A percentile compares a stretch with the other conserved stretches of the same genome.
Evolutionary conservation across 495 filamentous ascomycete species (phyloP).

Genomic region (Tuber aestivum): DNA sequence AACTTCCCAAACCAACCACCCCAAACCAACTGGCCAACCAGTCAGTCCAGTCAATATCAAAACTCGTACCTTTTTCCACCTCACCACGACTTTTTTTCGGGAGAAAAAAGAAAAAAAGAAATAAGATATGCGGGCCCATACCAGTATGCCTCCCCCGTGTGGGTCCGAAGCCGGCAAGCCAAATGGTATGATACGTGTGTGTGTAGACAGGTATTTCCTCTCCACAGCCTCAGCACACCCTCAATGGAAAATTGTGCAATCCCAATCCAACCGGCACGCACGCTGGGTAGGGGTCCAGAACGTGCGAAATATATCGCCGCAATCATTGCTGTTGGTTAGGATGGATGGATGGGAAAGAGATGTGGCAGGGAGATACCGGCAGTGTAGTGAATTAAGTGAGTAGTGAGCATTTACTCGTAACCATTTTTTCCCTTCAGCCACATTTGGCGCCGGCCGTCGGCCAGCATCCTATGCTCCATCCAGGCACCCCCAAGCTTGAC

Average conservation of each 20-base stretch:
- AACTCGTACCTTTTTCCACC: neutral
- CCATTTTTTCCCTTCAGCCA: constrained; percentile 1
- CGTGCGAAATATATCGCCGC: neutral
- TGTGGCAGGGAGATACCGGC: neutral
- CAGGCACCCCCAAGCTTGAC: neutral
- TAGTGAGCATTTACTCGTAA: neutral
- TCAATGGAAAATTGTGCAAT: neutral
- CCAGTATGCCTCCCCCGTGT: neutral
- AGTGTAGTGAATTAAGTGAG: neutral
- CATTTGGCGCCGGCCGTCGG: constrained; percentile 3
- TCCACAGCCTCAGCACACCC: neutral
- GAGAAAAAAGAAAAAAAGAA: too few species aligned
- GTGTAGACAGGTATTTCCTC: neutral
- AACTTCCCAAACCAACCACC: neutral
- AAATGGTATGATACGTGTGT: neutral
- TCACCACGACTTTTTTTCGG: neutral
- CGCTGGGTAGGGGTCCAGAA: neutral
- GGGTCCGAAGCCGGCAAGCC: neutral
- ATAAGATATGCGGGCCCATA: neutral
- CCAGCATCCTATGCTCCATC: neutral
- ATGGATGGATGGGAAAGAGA: constrained; percentile 3
- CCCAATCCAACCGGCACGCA: neutral
- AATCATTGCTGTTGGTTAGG: neutral
- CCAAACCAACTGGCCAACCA: neutral
- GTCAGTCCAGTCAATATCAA: neutral